Conservation (phyloP, 495 filamentous ascomycete species). For the Aspergillus homomorphus region DNA sequence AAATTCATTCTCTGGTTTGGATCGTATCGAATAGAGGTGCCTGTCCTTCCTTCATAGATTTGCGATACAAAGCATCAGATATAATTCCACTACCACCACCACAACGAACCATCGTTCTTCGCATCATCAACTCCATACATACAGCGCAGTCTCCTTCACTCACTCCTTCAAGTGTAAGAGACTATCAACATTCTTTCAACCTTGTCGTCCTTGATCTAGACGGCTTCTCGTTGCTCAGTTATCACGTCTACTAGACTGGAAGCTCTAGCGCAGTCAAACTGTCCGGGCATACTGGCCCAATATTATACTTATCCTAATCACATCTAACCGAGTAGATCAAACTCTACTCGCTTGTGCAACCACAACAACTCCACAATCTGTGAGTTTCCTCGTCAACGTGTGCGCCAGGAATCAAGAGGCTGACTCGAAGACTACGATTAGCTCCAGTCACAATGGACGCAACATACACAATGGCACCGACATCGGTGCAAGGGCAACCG, state of each 20-base stretch:
- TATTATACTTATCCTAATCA: constrained; percentile 21
- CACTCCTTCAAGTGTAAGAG: constrained; percentile 19
- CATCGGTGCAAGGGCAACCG: constrained; percentile 63
- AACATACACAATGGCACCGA: constrained; percentile 50
- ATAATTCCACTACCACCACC: constrained; percentile 6
- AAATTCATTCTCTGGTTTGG: constrained; percentile 14
- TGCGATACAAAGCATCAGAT: constrained; percentile 14
- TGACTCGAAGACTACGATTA: not conserved
- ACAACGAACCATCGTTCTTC: constrained; percentile 4
- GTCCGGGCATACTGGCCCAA: not conserved
- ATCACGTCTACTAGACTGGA: not conserved
- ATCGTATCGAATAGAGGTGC: constrained; percentile 24
- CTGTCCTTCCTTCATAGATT: constrained; percentile 35
- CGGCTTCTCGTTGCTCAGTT: constrained; percentile 8
- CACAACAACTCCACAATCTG: constrained; percentile 16
- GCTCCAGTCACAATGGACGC: constrained; percentile 49
- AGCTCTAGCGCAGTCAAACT: not conserved
- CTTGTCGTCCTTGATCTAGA: constrained; percentile 9
- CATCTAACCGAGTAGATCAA: constrained; percentile 14
- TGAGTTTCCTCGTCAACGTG: constrained; percentile 10
- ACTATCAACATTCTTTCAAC: constrained; percentile 27
- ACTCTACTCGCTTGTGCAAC: constrained; percentile 8
- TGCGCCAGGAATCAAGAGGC: not conserved
- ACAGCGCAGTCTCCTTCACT: constrained; percentile 17
- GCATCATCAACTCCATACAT: not conserved